Percentiles rank a stretch among this genome's conserved stretches.
Evolutionary conservation across 2,329 filamentous ascomycete species (phyloP).

Genomic region (Pseudogymnoascus pannorum): DNA sequence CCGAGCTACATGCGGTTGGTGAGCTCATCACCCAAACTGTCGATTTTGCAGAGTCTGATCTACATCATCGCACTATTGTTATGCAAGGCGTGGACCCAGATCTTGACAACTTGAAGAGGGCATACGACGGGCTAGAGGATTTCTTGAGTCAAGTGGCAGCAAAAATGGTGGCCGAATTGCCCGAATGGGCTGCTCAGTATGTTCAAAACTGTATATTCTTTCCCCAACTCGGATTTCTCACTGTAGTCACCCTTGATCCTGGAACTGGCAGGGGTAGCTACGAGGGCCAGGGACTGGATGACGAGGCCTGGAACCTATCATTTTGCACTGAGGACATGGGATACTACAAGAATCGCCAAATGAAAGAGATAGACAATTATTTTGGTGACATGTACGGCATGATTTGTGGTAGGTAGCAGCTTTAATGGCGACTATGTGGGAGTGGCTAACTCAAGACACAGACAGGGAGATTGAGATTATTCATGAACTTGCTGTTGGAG

Average conservation of each 20-base stretch:
- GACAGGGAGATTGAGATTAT: conserved; percentile 87
- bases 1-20: conserved; percentile 57
- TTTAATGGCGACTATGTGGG: neutral
- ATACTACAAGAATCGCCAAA: conserved; percentile 82
- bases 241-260: conserved; percentile 59
- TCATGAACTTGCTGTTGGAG: conserved; percentile 62
- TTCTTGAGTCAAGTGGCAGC: conserved; percentile 62
- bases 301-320: conserved; percentile 66
- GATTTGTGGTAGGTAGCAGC: conserved; percentile 60
- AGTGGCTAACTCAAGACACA: conserved; percentile 27
- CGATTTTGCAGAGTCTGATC: conserved; percentile 71
- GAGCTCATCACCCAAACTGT: conserved; percentile 65
- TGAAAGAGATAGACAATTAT: conserved; percentile 71
- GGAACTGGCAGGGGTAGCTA: conserved; percentile 53
- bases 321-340: conserved; percentile 64
- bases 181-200: conserved; percentile 47
- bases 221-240: conserved; percentile 85
- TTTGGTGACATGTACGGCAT: conserved; percentile 79
- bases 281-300: conserved; percentile 48
- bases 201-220: conserved; percentile 78
- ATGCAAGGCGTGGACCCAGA: conserved; percentile 62
- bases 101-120: conserved; percentile 70
- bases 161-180: conserved; percentile 55
- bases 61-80: conserved; percentile 66
- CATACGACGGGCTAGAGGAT: conserved; percentile 68